Conservation (phyloP, 208 protist genomes). For the Trypanosoma avium region DNA sequence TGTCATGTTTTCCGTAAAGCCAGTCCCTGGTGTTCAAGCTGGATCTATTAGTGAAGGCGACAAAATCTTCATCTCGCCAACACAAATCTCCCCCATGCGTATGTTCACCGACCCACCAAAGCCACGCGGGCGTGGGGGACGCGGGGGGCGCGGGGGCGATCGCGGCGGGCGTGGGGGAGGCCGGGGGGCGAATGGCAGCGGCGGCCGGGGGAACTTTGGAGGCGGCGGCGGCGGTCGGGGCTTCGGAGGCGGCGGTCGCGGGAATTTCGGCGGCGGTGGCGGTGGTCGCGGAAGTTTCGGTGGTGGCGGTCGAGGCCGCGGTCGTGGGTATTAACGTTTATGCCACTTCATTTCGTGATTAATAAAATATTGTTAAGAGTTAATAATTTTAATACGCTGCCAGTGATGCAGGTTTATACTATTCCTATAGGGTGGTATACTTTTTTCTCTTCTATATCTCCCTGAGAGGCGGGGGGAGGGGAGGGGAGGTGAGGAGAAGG, state of each 20-base stretch:
- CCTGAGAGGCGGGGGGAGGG: too few relatives aligned
- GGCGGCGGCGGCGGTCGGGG: slow-evolving; percentile 33
- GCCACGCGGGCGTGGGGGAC: slow-evolving; percentile 82
- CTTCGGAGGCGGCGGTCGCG: slow-evolving; percentile 36
- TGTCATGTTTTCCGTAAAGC: slow-evolving; percentile 92
- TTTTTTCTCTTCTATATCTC: too few relatives aligned
- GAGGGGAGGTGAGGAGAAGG: background rate
- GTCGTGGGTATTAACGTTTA: slow-evolving; percentile 28
- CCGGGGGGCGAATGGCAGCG: slow-evolving; percentile 30
- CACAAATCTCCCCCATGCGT: slow-evolving; percentile 81
- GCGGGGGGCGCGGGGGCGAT: slow-evolving; percentile 51
- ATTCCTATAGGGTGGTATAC: too few relatives aligned
- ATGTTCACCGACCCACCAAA: slow-evolving; percentile 88
- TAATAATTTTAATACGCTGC: background rate
- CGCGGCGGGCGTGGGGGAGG: slow-evolving; percentile 19
- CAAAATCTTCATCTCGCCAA: slow-evolving; percentile 82
- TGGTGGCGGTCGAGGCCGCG: slow-evolving; percentile 19
- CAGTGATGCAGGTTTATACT: too few relatives aligned
- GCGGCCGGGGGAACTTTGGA: slow-evolving; percentile 32
- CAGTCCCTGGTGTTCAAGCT: slow-evolving; percentile 81
- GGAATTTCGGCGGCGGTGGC: slow-evolving; percentile 31
- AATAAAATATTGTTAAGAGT: slow-evolving; percentile 1
- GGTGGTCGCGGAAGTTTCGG: slow-evolving; percentile 49
- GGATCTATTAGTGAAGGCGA: slow-evolving; percentile 84
- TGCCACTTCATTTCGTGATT: background rate